A percentile compares a stretch with the other conserved stretches of the same genome.
Evolutionary conservation across 371 early-diverging fungal species (phyloP).

Genomic region (Catenaria anguillulae): DNA sequence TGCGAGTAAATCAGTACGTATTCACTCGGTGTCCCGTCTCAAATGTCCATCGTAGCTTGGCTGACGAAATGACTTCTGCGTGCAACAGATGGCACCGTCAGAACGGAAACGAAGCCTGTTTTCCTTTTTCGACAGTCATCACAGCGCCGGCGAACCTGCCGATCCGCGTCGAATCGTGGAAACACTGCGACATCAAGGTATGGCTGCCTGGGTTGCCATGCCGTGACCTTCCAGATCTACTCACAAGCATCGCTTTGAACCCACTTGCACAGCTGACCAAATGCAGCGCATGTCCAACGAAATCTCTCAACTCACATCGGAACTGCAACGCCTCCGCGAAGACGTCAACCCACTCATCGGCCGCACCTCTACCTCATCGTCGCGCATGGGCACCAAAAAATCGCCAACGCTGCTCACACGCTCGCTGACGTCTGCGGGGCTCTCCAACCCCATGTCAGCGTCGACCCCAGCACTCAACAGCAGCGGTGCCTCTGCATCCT

Average conservation of each 20-base stretch:
- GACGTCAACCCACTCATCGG: conserved; percentile 10
- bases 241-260: too few species aligned
- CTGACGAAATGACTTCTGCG: not conserved
- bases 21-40: not conserved
- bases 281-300: conserved; percentile 20
- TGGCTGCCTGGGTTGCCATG: too few species aligned
- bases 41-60: not conserved
- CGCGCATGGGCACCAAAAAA: not conserved
- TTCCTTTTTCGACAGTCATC: too few species aligned
- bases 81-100: too few species aligned
- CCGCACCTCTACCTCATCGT: not conserved
- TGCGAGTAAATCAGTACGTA: conserved; percentile 3
- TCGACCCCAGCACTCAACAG: too few species aligned
- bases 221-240: too few species aligned
- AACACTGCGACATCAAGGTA: too few species aligned
- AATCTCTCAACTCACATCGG: conserved; percentile 17
- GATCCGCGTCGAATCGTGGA: too few species aligned
- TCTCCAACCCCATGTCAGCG: too few species aligned
- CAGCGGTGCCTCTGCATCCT: too few species aligned
- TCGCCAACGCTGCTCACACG: not conserved
- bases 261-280: not conserved
- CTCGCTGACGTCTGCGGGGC: not conserved
- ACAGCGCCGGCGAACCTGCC: too few species aligned
- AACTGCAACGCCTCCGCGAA: conserved; percentile 18
- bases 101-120: too few species aligned